Conservation (phyloP, 805 yeast species). For the Metschnikowia lachancei region DNA sequence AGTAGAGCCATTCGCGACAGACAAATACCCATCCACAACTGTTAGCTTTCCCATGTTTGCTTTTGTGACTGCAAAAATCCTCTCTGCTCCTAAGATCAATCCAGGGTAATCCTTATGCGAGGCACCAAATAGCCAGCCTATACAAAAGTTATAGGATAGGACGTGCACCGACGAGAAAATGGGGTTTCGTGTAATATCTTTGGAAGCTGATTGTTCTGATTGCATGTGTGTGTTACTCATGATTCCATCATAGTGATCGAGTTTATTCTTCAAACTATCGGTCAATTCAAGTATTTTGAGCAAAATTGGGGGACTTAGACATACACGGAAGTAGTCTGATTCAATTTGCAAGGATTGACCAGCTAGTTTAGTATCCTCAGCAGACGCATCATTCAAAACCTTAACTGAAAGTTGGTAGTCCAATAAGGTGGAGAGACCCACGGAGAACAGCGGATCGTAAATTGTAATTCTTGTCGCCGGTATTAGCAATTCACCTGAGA, state of each 20-base stretch:
- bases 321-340: slow-evolving; percentile 57
- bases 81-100: slow-evolving; percentile 72
- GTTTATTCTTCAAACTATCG: slow-evolving; percentile 22
- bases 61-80: slow-evolving; percentile 64
- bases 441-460: slow-evolving; percentile 38
- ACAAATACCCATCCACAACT: slow-evolving; percentile 63
- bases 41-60: slow-evolving; percentile 64
- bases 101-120: slow-evolving; percentile 56
- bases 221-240: background rate
- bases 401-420: slow-evolving; percentile 47
- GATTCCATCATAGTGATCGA: slow-evolving; percentile 4
- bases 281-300: slow-evolving; percentile 36
- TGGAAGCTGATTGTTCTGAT: background rate
- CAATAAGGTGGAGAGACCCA: slow-evolving; percentile 40
- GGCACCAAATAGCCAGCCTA: slow-evolving; percentile 75
- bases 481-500: slow-evolving; percentile 39
- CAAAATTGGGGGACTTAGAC: slow-evolving; percentile 52
- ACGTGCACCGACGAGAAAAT: slow-evolving; percentile 47
- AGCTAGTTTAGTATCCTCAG: slow-evolving; percentile 18
- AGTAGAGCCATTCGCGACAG: slow-evolving; percentile 64
- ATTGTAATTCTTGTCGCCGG: slow-evolving; percentile 44
- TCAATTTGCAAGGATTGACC: slow-evolving; percentile 53
- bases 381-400: slow-evolving; percentile 33
- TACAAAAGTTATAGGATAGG: slow-evolving; percentile 60
- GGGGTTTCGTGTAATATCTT: background rate